Conservation (phyloP, 805 yeast genomes). For the Lipomyces yamadae region DNA sequence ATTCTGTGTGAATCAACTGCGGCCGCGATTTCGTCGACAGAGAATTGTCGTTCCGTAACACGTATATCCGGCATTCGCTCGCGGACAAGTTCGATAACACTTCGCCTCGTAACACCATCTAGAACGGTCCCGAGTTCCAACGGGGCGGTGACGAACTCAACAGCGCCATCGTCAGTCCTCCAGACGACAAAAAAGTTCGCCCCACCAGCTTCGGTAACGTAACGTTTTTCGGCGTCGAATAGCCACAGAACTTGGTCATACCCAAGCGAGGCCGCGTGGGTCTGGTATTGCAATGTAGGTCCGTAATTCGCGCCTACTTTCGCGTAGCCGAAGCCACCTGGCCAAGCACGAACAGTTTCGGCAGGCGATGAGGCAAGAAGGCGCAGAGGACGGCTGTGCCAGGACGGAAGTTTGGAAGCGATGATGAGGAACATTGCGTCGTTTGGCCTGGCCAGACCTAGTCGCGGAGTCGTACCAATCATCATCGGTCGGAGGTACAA, state of each 20-base stretch:
- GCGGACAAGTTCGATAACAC: conserved; percentile 50
- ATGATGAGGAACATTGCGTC: conserved; percentile 52
- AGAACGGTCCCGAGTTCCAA: conserved; percentile 56
- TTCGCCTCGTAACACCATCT: conserved; percentile 59
- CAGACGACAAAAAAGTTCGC: conserved; percentile 59
- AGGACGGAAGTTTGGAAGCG: conserved; percentile 54
- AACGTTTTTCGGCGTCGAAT: conserved; percentile 54
- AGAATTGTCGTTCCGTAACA: conserved; percentile 51
- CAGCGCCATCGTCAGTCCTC: conserved; percentile 42
- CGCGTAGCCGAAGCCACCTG: conserved; percentile 59
- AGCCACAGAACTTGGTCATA: conserved; percentile 61
- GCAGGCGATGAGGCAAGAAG: conserved; percentile 57
- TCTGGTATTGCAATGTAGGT: conserved; percentile 55
- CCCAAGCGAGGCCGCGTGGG: conserved; percentile 54
- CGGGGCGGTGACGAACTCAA: conserved; percentile 58
- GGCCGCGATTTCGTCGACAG: conserved; percentile 54
- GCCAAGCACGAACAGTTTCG: conserved; percentile 57
- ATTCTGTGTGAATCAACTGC: conserved; percentile 55
- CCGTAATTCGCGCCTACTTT: conserved; percentile 64
- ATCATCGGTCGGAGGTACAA: conserved; percentile 58
- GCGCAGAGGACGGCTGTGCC: conserved; percentile 56
- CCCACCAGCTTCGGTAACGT: conserved; percentile 61
- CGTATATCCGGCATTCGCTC: conserved; percentile 46
- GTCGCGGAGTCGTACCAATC: conserved; percentile 55
- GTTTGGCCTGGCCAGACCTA: conserved; percentile 55